A percentile compares a stretch with the other conserved stretches of the same genome.
These are phyloP conservation scores for Emergomyces africanus DNA, from an alignment of 2,329 filamentous ascomycete genomes.

Conservation along the genomic window DNA sequence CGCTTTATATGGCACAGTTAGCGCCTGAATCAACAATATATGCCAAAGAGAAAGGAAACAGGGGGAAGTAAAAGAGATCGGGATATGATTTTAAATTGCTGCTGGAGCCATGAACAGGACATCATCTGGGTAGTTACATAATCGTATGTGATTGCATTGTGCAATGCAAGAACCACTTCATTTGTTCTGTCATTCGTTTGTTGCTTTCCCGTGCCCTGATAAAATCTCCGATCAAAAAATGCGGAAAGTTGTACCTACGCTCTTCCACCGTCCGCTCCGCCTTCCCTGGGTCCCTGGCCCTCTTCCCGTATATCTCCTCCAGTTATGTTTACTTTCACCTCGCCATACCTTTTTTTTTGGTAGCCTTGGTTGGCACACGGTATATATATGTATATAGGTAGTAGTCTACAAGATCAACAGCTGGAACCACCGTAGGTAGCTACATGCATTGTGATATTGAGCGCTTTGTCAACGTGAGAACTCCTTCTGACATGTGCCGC, in stretches of 20 bases:
- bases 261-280: constrained; percentile 93
- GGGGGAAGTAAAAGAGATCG: not conserved
- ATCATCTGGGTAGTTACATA: not conserved
- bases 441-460: not conserved
- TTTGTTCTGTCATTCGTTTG: not conserved
- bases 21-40: constrained; percentile 16
- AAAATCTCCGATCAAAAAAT: constrained; percentile 1
- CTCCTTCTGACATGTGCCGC: not conserved
- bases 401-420: not conserved
- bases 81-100: not conserved
- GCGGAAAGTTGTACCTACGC: constrained; percentile 70
- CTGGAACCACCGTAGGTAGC: not conserved
- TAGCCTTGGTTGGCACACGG: not conserved
- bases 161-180: not conserved
- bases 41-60: not conserved
- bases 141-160: constrained; percentile 9
- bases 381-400: not conserved
- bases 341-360: too few relatives aligned
- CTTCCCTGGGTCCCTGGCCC: constrained; percentile 75
- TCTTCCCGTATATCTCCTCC: constrained; percentile 87
- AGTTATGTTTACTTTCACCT: too few relatives aligned
- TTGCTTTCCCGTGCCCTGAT: not conserved
- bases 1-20: constrained; percentile 39
- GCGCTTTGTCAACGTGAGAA: not conserved
- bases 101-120: not conserved